Conservation (phyloP, 371 early-diverging fungal genomes). For the Mucor mucedo region DNA sequence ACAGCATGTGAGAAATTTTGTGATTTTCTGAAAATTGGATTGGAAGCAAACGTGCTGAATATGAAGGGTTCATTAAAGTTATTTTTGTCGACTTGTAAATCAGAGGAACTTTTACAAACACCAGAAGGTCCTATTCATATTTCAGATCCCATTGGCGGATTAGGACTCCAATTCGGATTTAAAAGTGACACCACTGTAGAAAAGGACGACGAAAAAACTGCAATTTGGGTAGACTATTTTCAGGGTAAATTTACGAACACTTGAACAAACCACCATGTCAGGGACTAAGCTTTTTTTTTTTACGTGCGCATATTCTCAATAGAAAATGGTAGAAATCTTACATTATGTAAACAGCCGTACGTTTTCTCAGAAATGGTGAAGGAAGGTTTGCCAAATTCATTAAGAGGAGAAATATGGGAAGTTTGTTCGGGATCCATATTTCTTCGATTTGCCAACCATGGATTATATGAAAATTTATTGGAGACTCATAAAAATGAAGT, state of each 20-base stretch:
- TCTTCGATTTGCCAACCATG: slow-evolving; percentile 82
- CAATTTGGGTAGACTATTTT: slow-evolving; percentile 79
- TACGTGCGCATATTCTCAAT: background rate
- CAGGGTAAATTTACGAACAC: slow-evolving; percentile 44
- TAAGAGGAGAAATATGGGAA: slow-evolving; percentile 98
- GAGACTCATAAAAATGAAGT: slow-evolving; percentile 65
- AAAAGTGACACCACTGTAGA: slow-evolving; percentile 74
- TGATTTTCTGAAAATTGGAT: slow-evolving; percentile 47
- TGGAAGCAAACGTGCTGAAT: slow-evolving; percentile 60
- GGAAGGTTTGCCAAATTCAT: slow-evolving; percentile 86
- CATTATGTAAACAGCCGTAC: slow-evolving; percentile 71
- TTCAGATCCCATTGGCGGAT: slow-evolving; percentile 57
- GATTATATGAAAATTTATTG: slow-evolving; percentile 79
- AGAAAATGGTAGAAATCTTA: slow-evolving; percentile 91
- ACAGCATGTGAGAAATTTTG: slow-evolving; percentile 50
- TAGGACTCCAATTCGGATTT: slow-evolving; percentile 89
- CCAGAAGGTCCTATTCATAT: slow-evolving; percentile 28
- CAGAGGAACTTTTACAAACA: slow-evolving; percentile 72
- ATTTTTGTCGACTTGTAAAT: slow-evolving; percentile 79
- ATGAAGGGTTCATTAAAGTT: slow-evolving; percentile 76
- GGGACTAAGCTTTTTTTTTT: background rate
- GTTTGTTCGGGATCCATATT: slow-evolving; percentile 91
- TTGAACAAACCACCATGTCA: background rate
- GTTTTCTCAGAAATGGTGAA: slow-evolving; percentile 88
- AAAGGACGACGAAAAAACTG: slow-evolving; percentile 76